Evolutionary conservation across 2,329 filamentous ascomycete genomes (phyloP), one percentile per base, ranked within the genome.

Genomic region (Phaeosphaeriaceae sp.): DNA sequence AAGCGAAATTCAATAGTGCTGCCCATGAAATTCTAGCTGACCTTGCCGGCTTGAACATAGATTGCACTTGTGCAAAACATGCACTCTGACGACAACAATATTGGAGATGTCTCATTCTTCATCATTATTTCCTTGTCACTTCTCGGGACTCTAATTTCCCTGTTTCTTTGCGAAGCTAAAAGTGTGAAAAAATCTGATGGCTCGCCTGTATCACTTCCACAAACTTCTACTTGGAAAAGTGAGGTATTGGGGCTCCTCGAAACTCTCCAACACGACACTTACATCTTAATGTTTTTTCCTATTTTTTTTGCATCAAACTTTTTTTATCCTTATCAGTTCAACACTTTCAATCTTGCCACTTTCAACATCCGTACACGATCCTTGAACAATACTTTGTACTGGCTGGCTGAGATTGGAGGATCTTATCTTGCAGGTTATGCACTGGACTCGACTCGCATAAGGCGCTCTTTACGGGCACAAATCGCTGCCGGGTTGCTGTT

Each of bases 221-320:
- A 94, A 81, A 90, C 94, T 76, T 92, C 93, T 2, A 91, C 90
- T 55, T 94, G 91, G 91, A 86, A 86, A 71, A 88, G 89, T 2
- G 93, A 97, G 79, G 77, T 95, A 59, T 63, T 85, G 11, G 93
- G 92, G 52, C 85, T 97, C 2, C 89, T 84, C 77, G 84, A 94
- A 75, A 92, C 90, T 0, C 77, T 96, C 43, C 77, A 79, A 46
- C 82, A 81, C 40, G 89, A 94, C 67, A 87, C 87, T 4, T 93
- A 89, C 79, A 88, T 94, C 65, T 60, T 93, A 43, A 76, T 89
- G 17, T 84, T 93, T 40, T 94, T 93, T 79, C 90, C 90, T 63
- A 91, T 92, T 88, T 93, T 93, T 80, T 86, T 90, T 74, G 85
- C 88, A 46, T 90, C 88, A 71, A 93, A 93, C 74, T 89, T 87